These are phyloP conservation scores for Mimosa pudica DNA, from an alignment of 306 rosid species.

Conservation along the genomic window DNA sequence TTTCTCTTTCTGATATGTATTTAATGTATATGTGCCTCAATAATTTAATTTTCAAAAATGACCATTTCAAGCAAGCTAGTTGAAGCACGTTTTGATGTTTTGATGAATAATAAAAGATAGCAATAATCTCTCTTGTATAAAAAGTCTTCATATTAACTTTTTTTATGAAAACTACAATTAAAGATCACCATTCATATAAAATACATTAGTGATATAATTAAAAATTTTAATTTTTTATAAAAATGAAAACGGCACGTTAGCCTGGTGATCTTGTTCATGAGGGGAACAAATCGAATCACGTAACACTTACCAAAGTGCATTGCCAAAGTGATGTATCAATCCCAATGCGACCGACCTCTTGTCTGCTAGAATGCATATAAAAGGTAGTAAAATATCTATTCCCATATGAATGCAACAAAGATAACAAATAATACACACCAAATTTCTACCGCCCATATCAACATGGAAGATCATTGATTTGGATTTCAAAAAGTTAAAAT, in stretches of 20 bases:
- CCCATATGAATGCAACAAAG: constrained; percentile 30
- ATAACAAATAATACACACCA: constrained; percentile 7
- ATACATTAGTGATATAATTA: no score
- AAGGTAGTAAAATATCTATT: constrained; percentile 21
- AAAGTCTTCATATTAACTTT: no score
- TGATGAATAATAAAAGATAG: no score
- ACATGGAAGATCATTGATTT: constrained; percentile 43
- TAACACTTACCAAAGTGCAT: neutral
- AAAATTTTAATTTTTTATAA: no score
- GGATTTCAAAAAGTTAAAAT: constrained; percentile 33
- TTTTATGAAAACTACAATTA: no score
- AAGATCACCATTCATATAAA: no score
- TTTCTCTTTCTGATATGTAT: no score
- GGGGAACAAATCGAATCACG: neutral
- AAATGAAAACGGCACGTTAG: neutral
- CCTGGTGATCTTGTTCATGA: neutral
- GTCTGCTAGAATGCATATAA: neutral
- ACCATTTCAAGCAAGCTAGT: no score
- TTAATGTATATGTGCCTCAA: no score
- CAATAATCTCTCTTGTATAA: no score
- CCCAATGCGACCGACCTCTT: neutral
- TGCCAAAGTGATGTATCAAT: neutral
- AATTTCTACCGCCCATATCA: constrained; percentile 5
- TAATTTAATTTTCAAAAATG: no score
- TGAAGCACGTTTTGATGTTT: no score